These are phyloP conservation scores for Lactifluus echinatus DNA, from an alignment of 768 basidiomycete genomes.

Conservation along the genomic window DNA sequence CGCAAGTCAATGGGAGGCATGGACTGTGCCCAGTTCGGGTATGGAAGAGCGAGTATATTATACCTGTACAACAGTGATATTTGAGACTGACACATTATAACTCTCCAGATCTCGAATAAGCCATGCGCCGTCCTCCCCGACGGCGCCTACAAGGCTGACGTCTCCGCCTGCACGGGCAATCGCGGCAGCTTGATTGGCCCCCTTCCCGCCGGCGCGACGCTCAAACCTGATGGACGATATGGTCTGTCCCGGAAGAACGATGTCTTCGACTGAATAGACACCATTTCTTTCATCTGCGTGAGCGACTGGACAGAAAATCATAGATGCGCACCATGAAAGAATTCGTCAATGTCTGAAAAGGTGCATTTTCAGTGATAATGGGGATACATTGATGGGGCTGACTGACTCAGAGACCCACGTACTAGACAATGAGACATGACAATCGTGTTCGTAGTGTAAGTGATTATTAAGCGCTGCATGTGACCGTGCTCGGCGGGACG, in stretches of 20 bases:
- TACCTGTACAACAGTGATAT: constrained; percentile 35
- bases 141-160: constrained; percentile 42
- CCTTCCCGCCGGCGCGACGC: constrained; percentile 50
- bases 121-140: constrained; percentile 48
- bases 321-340: constrained; percentile 38
- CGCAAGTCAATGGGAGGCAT: neutral
- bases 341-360: constrained; percentile 45
- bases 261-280: constrained; percentile 35
- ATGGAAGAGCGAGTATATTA: neutral
- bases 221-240: constrained; percentile 44
- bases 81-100: constrained; percentile 34
- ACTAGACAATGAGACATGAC: constrained; percentile 2
- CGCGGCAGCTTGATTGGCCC: constrained; percentile 56
- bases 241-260: constrained; percentile 51
- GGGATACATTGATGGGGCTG: neutral
- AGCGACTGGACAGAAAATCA: neutral
- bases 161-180: constrained; percentile 42
- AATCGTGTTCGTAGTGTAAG: neutral
- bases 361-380: neutral
- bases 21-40: too few relatives aligned
- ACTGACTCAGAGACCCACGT: constrained; percentile 11
- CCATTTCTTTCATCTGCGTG: neutral
- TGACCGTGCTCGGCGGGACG: neutral
- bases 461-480: neutral
- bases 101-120: constrained; percentile 33